Evolutionary conservation across 805 yeast species (phyloP).

Genomic region (Ogataea pilisensis): DNA sequence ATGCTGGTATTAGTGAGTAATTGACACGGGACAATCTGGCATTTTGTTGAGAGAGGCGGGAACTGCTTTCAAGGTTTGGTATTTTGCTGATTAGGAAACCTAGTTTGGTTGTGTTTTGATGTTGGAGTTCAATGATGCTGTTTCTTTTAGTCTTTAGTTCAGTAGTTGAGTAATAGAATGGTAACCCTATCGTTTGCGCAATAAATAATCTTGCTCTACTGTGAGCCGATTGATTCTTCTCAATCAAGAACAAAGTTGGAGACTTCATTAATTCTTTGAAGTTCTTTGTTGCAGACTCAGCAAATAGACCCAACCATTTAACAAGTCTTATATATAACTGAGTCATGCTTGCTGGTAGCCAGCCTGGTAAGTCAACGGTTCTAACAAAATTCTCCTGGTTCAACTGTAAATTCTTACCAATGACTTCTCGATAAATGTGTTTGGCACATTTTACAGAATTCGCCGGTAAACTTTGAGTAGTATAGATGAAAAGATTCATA

Average conservation of each 20-base stretch:
- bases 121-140: constrained; percentile 19
- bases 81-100: constrained; percentile 34
- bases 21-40: not conserved
- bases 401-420: constrained; percentile 15
- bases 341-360: constrained; percentile 19
- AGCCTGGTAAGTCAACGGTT: constrained; percentile 16
- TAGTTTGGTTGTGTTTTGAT: constrained; percentile 30
- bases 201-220: constrained; percentile 19
- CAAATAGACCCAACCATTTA: constrained; percentile 15
- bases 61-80: constrained; percentile 23
- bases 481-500: constrained; percentile 31
- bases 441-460: constrained; percentile 15
- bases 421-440: constrained; percentile 24
- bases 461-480: constrained; percentile 37
- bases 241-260: constrained; percentile 26
- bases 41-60: not conserved
- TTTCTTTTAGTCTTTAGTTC: constrained; percentile 26
- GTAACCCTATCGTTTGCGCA: constrained; percentile 33
- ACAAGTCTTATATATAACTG: constrained; percentile 5
- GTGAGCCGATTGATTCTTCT: constrained; percentile 15
- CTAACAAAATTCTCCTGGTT: constrained; percentile 14
- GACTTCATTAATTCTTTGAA: constrained; percentile 14
- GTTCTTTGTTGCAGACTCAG: constrained; percentile 12
- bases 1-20: constrained; percentile 4
- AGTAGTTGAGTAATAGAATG: constrained; percentile 31